Percentiles rank a stretch among this genome's conserved stretches.
Conservation (phyloP, 805 yeast species). For the Limtongia smithiae region DNA sequence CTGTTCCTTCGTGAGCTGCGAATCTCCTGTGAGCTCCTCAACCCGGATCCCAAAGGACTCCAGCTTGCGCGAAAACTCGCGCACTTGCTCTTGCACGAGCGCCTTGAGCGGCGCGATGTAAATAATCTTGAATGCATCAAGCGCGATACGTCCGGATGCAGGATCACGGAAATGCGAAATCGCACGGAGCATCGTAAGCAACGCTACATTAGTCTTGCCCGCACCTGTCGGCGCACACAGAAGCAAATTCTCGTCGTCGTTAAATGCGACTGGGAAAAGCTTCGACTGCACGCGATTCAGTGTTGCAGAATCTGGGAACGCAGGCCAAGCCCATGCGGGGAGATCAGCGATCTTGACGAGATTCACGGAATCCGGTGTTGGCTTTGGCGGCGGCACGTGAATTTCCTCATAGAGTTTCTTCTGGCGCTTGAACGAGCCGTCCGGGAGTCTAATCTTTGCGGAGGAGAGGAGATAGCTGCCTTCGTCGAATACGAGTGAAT, state of each 20-base stretch:
- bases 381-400: conserved; percentile 82
- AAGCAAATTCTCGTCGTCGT: conserved; percentile 46
- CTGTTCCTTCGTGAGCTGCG: conserved; percentile 45
- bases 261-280: conserved; percentile 75
- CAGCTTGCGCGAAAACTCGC: conserved; percentile 48
- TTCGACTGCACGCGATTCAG: conserved; percentile 81
- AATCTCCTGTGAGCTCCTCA: conserved; percentile 55
- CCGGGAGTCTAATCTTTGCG: conserved; percentile 69
- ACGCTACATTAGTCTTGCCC: conserved; percentile 80
- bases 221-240: conserved; percentile 59
- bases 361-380: conserved; percentile 39
- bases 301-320: conserved; percentile 65
- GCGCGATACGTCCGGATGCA: conserved; percentile 44
- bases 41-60: conserved; percentile 43
- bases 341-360: conserved; percentile 57
- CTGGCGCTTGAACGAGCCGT: conserved; percentile 74
- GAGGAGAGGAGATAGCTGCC: conserved; percentile 67
- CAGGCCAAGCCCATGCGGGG: conserved; percentile 79
- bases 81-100: conserved; percentile 49
- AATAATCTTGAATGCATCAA: conserved; percentile 34
- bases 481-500: conserved; percentile 62
- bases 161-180: conserved; percentile 60
- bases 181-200: conserved; percentile 52
- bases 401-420: conserved; percentile 80
- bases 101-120: conserved; percentile 63